phyloP scores from a whole-genome alignment of 2,329 filamentous ascomycete species.

The Decorospora gaudefroyi region DNA sequence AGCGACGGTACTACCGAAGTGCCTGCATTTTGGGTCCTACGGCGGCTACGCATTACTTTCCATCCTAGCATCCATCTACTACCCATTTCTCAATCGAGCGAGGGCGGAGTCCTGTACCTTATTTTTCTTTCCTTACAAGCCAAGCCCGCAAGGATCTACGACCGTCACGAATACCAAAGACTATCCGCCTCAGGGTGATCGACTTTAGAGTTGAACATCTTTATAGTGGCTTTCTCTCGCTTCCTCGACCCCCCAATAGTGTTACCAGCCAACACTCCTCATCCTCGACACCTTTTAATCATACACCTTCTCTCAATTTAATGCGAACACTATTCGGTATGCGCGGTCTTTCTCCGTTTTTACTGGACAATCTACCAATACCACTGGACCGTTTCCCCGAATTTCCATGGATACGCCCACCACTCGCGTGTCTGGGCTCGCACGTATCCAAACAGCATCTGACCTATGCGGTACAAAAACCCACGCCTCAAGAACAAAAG shows the following conservation, averaged over 20 bases:
- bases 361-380: no score
- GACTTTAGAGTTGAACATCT: conserved; percentile 47
- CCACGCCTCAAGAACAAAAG: no score
- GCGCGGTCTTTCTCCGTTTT: conserved; percentile 25
- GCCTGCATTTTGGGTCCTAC: conserved; percentile 22
- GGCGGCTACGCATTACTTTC: conserved; percentile 26
- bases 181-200: conserved; percentile 48
- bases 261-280: conserved; percentile 13
- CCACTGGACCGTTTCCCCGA: no score
- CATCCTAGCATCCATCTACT: conserved; percentile 26
- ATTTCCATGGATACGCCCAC: no score
- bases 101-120: conserved; percentile 31
- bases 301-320: conserved; percentile 18
- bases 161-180: conserved; percentile 48
- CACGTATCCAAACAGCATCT: no score
- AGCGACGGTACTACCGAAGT: conserved; percentile 28
- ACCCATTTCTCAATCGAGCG: conserved; percentile 20
- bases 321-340: conserved; percentile 44
- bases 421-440: no score
- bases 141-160: conserved; percentile 39
- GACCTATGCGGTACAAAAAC: no score
- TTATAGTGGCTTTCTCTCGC: conserved; percentile 31
- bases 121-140: conserved; percentile 29
- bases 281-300: conserved; percentile 26
- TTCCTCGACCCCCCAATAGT: conserved; percentile 14